These are phyloP conservation scores for Agrocybe pediades DNA, from an alignment of 768 basidiomycete species.

Conservation along the genomic window DNA sequence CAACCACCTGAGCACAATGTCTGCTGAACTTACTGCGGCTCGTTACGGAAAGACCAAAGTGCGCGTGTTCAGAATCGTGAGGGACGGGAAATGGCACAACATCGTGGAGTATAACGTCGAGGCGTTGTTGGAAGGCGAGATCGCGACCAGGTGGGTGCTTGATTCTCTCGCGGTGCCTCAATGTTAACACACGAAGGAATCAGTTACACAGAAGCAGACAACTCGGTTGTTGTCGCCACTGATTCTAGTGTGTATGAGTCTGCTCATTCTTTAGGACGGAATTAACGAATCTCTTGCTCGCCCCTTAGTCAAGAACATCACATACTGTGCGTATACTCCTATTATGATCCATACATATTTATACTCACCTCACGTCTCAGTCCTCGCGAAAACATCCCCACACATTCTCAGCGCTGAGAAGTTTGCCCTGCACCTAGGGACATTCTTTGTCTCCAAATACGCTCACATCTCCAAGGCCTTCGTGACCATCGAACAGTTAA, in stretches of 20 bases:
- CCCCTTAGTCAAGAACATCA: conserved; percentile 76
- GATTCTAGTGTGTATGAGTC: conserved; percentile 73
- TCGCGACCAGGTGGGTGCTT: conserved; percentile 64
- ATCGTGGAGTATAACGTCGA: conserved; percentile 86
- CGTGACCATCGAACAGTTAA: conserved; percentile 74
- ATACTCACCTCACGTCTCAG: conserved; percentile 31
- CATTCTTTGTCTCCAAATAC: conserved; percentile 82
- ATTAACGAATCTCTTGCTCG: conserved; percentile 1
- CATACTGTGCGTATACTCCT: conserved; percentile 45
- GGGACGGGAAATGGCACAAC: conserved; percentile 65
- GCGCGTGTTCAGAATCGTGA: conserved; percentile 82
- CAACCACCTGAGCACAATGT: no score
- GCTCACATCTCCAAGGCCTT: conserved; percentile 71
- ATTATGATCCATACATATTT: neutral
- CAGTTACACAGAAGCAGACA: conserved; percentile 89
- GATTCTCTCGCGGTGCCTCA: neutral
- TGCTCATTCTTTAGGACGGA: neutral
- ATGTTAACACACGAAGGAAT: neutral
- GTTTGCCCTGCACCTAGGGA: conserved; percentile 86
- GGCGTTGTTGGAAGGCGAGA: conserved; percentile 80
- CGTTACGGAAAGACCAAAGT: conserved; percentile 91
- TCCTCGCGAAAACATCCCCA: conserved; percentile 87
- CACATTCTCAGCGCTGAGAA: conserved; percentile 81
- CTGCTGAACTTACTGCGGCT: conserved; percentile 44
- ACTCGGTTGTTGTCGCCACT: conserved; percentile 85